Conservation (phyloP, 1,139 yeast genomes). For the Blastobotrys malaysiensis region DNA sequence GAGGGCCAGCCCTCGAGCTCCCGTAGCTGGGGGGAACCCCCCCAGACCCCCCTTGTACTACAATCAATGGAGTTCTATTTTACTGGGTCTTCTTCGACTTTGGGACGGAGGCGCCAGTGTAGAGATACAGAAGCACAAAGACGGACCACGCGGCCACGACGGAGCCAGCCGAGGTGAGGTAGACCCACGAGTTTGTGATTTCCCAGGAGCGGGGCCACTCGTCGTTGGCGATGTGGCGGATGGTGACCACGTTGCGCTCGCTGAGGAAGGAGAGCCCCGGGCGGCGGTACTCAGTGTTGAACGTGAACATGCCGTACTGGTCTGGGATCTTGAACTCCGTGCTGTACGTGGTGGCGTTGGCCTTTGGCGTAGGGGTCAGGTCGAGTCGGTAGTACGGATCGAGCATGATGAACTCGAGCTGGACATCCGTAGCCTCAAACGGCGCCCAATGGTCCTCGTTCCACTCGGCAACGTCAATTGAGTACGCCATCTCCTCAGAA, state of each 20-base stretch:
- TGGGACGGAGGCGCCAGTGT: conserved; percentile 24
- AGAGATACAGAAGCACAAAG: conserved; percentile 64
- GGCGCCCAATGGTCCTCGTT: conserved; percentile 64
- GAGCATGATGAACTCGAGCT: conserved; percentile 81
- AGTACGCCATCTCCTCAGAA: conserved; percentile 45
- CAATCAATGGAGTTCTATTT: background rate
- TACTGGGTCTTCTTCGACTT: conserved; percentile 14
- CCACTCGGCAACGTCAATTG: conserved; percentile 66
- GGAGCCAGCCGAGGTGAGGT: conserved; percentile 61
- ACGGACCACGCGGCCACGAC: conserved; percentile 73
- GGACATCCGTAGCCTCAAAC: conserved; percentile 55
- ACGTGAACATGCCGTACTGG: conserved; percentile 95
- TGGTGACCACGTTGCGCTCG: conserved; percentile 67
- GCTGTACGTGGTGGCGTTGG: conserved; percentile 40
- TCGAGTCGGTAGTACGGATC: conserved; percentile 89
- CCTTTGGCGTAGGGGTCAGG: conserved; percentile 25
- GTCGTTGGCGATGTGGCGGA: conserved; percentile 92
- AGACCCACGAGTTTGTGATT: conserved; percentile 90
- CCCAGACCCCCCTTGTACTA: too few species aligned
- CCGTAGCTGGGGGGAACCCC: too few species aligned
- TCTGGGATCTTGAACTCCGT: conserved; percentile 75
- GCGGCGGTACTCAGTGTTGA: conserved; percentile 72
- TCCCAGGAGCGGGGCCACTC: conserved; percentile 94
- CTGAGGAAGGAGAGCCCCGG: conserved; percentile 67
- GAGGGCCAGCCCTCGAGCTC: background rate